Percentiles rank a stretch among this genome's conserved stretches.
phyloP scores from a whole-genome alignment of 768 basidiomycete species.

The Porpolomopsis calyptriformis region DNA sequence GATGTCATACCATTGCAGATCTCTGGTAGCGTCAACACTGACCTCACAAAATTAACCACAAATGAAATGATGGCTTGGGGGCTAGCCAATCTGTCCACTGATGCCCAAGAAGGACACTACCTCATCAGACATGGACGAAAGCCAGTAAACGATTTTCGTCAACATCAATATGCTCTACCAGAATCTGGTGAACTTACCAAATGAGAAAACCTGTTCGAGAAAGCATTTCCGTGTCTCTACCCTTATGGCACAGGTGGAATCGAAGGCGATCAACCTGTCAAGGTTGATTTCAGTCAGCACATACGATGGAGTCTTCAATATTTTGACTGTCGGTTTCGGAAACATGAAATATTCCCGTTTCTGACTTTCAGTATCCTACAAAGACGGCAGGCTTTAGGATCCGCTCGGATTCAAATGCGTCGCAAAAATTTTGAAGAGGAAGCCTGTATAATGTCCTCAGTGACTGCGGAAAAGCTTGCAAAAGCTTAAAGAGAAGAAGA shows the following conservation, averaged over 20 bases:
- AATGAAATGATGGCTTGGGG: slow-evolving; percentile 12
- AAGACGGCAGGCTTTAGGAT: slow-evolving; percentile 14
- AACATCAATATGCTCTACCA: neutral
- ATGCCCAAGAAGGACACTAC: slow-evolving; percentile 5
- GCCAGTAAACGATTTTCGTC: slow-evolving; percentile 5
- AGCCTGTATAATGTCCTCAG: slow-evolving; percentile 9
- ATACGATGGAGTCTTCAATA: slow-evolving; percentile 18
- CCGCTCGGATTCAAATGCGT: slow-evolving; percentile 24
- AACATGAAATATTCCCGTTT: slow-evolving; percentile 21
- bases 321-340: slow-evolving; percentile 20
- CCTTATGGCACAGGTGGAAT: slow-evolving; percentile 13
- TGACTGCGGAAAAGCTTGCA: slow-evolving; percentile 18
- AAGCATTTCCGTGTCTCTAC: slow-evolving; percentile 8
- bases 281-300: slow-evolving; percentile 13
- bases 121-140: slow-evolving; percentile 8
- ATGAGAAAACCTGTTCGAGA: slow-evolving; percentile 6
- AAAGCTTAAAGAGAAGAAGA: slow-evolving; percentile 20
- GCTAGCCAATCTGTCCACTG: neutral
- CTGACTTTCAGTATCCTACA: slow-evolving; percentile 20
- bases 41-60: slow-evolving; percentile 6
- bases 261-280: neutral
- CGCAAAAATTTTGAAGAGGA: slow-evolving; percentile 18
- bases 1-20: slow-evolving; percentile 17
- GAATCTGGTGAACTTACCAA: neutral
- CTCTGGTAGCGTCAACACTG: slow-evolving; percentile 16